Evolutionary conservation across 2,329 filamentous ascomycete genomes (phyloP).

Genomic region (Trichoderma sp.): DNA sequence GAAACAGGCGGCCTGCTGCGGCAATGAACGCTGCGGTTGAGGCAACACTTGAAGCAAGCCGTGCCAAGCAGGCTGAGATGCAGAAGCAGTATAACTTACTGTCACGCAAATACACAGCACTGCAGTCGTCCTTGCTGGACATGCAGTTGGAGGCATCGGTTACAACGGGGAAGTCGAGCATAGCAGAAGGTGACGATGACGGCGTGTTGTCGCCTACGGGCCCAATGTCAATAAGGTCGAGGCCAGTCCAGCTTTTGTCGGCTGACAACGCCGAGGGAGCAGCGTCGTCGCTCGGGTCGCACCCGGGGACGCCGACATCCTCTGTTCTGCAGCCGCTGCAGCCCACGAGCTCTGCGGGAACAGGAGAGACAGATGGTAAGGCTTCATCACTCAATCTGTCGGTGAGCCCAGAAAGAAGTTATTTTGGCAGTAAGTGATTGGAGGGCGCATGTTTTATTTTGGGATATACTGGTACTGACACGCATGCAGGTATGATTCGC

Average conservation of each 20-base stretch:
- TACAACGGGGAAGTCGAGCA: slow-evolving; percentile 33
- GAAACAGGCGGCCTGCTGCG: slow-evolving; percentile 33
- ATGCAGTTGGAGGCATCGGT: slow-evolving; percentile 45
- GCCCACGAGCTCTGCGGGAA: slow-evolving; percentile 46
- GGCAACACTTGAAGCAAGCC: slow-evolving; percentile 53
- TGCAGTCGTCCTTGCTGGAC: slow-evolving; percentile 56
- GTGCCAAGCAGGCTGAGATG: slow-evolving; percentile 57
- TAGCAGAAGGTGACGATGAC: slow-evolving; percentile 41
- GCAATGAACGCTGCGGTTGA: slow-evolving; percentile 48
- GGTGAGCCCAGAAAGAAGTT: slow-evolving; percentile 47
- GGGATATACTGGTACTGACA: slow-evolving; percentile 23
- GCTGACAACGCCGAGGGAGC: slow-evolving; percentile 49
- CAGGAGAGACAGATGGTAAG: slow-evolving; percentile 40
- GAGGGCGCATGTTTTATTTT: neutral
- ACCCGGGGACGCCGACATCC: slow-evolving; percentile 37
- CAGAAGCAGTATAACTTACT: slow-evolving; percentile 56
- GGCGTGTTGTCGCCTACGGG: slow-evolving; percentile 45
- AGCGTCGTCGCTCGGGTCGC: slow-evolving; percentile 47
- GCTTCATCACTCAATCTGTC: slow-evolving; percentile 37
- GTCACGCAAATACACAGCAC: slow-evolving; percentile 55
- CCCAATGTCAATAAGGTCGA: slow-evolving; percentile 44
- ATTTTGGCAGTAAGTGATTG: slow-evolving; percentile 49
- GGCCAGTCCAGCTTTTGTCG: slow-evolving; percentile 49
- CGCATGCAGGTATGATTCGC: slow-evolving; percentile 46
- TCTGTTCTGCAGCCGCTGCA: slow-evolving; percentile 39